phyloP scores from a whole-genome alignment of 1,284 basidiomycete genomes.

The Xanthoconium separans region DNA sequence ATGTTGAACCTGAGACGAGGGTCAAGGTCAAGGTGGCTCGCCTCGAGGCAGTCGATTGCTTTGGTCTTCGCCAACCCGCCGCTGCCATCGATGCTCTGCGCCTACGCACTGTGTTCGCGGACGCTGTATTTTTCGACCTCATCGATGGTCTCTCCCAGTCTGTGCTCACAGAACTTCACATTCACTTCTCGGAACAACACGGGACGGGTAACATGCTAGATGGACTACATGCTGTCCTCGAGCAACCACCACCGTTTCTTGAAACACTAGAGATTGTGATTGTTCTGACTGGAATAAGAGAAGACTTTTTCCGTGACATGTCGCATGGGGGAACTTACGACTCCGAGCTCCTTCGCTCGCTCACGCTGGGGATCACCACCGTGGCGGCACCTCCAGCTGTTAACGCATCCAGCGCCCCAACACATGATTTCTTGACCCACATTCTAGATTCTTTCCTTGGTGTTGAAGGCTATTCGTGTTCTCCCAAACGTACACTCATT shows the following conservation, averaged over 20 bases:
- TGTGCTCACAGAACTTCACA: too few species aligned
- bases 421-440: not conserved
- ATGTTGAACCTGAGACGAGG: not conserved
- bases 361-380: not conserved
- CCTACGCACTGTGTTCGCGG: not conserved
- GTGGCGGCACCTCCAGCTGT: too few species aligned
- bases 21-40: slow-evolving; percentile 9
- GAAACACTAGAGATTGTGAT: too few species aligned
- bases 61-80: not conserved
- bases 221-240: not conserved
- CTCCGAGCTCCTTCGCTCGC: slow-evolving; percentile 11
- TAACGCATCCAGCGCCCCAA: too few species aligned
- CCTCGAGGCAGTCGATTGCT: not conserved
- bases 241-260: not conserved
- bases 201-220: too few species aligned
- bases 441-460: not conserved
- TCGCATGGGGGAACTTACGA: slow-evolving; percentile 1
- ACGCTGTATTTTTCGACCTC: not conserved
- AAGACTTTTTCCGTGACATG: not conserved
- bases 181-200: too few species aligned
- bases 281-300: too few species aligned
- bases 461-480: not conserved
- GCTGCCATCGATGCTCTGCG: slow-evolving; percentile 5
- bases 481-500: not conserved
- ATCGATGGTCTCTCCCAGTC: too few species aligned